Conservation (phyloP, 768 basidiomycete species). For the Myochromella boudieri region DNA sequence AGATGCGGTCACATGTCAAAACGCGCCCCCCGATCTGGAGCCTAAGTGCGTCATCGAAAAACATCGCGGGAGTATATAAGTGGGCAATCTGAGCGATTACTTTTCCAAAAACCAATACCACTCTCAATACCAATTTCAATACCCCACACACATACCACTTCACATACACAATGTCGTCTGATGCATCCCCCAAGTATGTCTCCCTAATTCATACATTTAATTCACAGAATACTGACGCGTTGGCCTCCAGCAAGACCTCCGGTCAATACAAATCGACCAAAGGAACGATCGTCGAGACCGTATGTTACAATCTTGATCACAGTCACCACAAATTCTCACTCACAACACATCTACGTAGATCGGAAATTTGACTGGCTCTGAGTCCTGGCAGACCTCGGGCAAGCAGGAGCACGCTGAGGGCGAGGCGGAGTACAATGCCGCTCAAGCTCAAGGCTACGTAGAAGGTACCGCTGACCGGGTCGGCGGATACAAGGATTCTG, state of each 20-base stretch:
- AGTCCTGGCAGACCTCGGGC: slow-evolving; percentile 46
- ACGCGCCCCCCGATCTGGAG: not conserved
- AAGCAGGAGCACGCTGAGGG: slow-evolving; percentile 52
- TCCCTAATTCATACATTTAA: not conserved
- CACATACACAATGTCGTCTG: slow-evolving; percentile 17
- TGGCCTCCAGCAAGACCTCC: slow-evolving; percentile 33
- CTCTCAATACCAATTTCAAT: not conserved
- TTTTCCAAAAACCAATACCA: not conserved
- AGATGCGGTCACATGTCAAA: slow-evolving; percentile 3
- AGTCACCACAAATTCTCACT: not conserved
- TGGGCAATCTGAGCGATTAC: not conserved
- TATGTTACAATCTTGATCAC: not conserved
- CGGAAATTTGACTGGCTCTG: slow-evolving; percentile 48
- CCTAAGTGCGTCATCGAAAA: slow-evolving; percentile 7
- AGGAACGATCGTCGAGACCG: slow-evolving; percentile 32
- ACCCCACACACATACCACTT: not conserved
- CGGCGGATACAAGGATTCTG: slow-evolving; percentile 44
- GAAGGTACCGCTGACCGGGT: slow-evolving; percentile 48
- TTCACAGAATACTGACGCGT: not conserved
- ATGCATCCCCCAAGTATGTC: slow-evolving; percentile 20
- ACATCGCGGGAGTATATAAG: slow-evolving; percentile 11
- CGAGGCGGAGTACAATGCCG: slow-evolving; percentile 49
- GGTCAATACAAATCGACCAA: slow-evolving; percentile 45
- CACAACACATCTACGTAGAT: slow-evolving; percentile 16
- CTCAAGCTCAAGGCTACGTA: slow-evolving; percentile 48